phyloP scores from a whole-genome alignment of 352 stramenopile species.

The Phytophthora crassamura region DNA sequence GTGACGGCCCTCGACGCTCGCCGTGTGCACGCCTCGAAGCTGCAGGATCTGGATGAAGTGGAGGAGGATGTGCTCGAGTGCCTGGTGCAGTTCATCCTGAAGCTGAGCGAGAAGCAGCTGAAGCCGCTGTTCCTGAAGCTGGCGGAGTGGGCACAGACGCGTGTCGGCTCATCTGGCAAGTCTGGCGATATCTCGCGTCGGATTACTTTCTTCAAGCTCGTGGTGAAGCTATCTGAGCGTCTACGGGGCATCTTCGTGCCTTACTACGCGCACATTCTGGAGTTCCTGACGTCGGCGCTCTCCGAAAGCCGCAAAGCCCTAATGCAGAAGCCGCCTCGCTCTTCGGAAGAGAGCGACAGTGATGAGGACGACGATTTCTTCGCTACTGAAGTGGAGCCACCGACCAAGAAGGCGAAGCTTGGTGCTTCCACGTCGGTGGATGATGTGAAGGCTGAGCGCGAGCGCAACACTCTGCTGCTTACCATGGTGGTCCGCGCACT shows the following conservation, averaged over 20 bases:
- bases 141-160: conserved; percentile 74
- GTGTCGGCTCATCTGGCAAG: conserved; percentile 32
- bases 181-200: conserved; percentile 55
- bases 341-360: conserved; percentile 36
- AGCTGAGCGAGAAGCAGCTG: conserved; percentile 90
- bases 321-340: conserved; percentile 46
- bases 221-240: conserved; percentile 80
- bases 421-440: conserved; percentile 21
- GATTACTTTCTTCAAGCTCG: conserved; percentile 84
- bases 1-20: conserved; percentile 78
- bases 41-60: conserved; percentile 68
- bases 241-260: conserved; percentile 90
- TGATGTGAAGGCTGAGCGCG: conserved; percentile 37
- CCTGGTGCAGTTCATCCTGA: conserved; percentile 84
- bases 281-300: conserved; percentile 59
- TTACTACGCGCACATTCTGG: conserved; percentile 84
- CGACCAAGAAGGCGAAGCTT: conserved; percentile 68
- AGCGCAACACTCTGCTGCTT: conserved; percentile 55
- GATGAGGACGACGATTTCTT: conserved; percentile 48
- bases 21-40: conserved; percentile 63
- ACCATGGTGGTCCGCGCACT: conserved; percentile 70
- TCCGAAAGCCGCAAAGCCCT: conserved; percentile 59
- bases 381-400: conserved; percentile 59
- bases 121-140: conserved; percentile 91
- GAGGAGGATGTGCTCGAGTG: conserved; percentile 83